Conservation (phyloP, 2,329 filamentous ascomycete species). For the Huntiella omanensis region DNA sequence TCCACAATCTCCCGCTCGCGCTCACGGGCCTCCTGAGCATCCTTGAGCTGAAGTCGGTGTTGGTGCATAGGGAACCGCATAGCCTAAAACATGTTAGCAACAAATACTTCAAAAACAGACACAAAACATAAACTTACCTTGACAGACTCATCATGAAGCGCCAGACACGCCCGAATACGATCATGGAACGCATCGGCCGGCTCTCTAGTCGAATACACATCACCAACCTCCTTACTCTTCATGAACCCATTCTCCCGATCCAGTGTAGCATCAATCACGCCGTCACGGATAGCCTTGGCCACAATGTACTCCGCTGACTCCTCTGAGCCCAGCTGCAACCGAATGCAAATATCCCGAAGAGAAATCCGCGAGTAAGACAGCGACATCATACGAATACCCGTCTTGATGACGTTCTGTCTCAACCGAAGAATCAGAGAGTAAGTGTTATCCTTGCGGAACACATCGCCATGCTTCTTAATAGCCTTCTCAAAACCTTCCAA, state of each 20-base stretch:
- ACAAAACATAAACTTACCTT: constrained; percentile 45
- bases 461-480: constrained; percentile 61
- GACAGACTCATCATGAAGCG: constrained; percentile 90
- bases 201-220: constrained; percentile 90
- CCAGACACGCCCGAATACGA: constrained; percentile 78
- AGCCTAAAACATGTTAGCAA: constrained; percentile 34
- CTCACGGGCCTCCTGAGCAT: constrained; percentile 93
- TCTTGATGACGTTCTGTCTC: constrained; percentile 98
- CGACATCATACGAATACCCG: constrained; percentile 97
- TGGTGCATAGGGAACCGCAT: constrained; percentile 99
- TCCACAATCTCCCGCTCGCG: constrained; percentile 93
- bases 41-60: constrained; percentile 90
- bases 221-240: constrained; percentile 93
- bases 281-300: constrained; percentile 92
- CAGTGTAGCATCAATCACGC: constrained; percentile 86
- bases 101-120: background rate
- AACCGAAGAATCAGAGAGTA: constrained; percentile 90
- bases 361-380: constrained; percentile 95
- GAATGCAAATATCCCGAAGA: constrained; percentile 89
- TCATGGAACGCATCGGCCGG: constrained; percentile 96
- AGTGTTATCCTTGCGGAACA: constrained; percentile 83
- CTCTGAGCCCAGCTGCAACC: constrained; percentile 80
- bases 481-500: constrained; percentile 81
- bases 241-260: constrained; percentile 93
- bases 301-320: constrained; percentile 99